Evolutionary conservation across 306 rosid species (phyloP), one percentile per base, ranked within the genome.

Genomic region (Comarum palustre): DNA sequence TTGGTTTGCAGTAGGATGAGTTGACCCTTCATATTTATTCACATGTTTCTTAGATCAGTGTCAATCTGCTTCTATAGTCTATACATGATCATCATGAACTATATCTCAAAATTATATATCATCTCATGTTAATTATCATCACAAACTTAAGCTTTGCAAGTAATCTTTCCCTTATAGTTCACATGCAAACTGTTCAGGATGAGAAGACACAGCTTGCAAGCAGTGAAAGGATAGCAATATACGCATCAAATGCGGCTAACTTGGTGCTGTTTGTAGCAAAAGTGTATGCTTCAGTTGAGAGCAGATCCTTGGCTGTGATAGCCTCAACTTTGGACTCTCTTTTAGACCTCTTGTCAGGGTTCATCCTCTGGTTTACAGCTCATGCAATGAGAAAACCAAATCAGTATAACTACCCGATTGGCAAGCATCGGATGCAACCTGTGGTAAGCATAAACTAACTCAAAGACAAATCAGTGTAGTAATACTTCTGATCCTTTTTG

Each of bases 241-340:
- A 88, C 75, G 87, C 81, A 60, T 94, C 99, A 0, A 94, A 94
- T 81, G 46, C 76, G 55, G 94, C 88, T 10, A 94, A 94, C 76
- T 80, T 94, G 77, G 80, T 91, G 75, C 42, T 94, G 43, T 91
- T 94, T 78, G 12, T 67, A 3, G 99, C 97, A 12, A 91, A 94
- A 77, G 84, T 94, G 66, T 91, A 85, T 80, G 99, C 97, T 55
- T 88, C 96, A 0, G 68, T 84, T 51, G 70, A 86, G 81, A 91
- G 99, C 69, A 88, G 83, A 84, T 94, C 97, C n/a, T 55, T 94
- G 80, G 99, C 96, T 25, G 99, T 94, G n/a, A 94, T 91, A 80
- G 97, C 99, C 42, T 94, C 99, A 63, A 94, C 99, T 20, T 46
- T 94, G 80, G 99, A 94, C 60, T 94, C 99, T 55, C 90, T 94